phyloP scores from a whole-genome alignment of 1,284 basidiomycete genomes.

The Ganoderma resinaceum region DNA sequence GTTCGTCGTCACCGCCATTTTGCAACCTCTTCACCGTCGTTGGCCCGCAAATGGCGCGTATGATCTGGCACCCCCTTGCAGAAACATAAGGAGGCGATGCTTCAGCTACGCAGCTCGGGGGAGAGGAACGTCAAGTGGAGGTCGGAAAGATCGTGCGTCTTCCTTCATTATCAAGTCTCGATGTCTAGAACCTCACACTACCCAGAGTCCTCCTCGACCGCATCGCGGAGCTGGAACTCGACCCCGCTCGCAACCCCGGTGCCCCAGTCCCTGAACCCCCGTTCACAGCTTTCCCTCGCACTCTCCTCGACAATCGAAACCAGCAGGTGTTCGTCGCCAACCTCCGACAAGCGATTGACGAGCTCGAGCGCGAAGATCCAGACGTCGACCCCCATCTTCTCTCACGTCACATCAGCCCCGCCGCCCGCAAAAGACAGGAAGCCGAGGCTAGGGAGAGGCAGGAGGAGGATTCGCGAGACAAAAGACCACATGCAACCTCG shows the following conservation, averaged over 20 bases:
- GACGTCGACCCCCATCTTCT: constrained; percentile 51
- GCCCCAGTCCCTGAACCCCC: constrained; percentile 33
- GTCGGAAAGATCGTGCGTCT: constrained; percentile 64
- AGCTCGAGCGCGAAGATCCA: constrained; percentile 55
- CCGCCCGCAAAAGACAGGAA: constrained; percentile 52
- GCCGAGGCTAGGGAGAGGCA: constrained; percentile 48
- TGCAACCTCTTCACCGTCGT: constrained; percentile 11
- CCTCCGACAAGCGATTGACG: constrained; percentile 54
- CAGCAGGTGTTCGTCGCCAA: constrained; percentile 50
- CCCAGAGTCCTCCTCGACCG: constrained; percentile 61
- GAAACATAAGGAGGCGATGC: constrained; percentile 63
- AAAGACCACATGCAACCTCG: constrained; percentile 36
- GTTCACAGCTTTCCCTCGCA: constrained; percentile 55
- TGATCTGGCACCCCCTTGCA: constrained; percentile 41
- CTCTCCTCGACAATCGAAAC: constrained; percentile 46
- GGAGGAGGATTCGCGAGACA: constrained; percentile 52
- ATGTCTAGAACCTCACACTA: constrained; percentile 16
- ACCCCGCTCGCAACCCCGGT: constrained; percentile 34
- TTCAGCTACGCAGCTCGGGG: constrained; percentile 59
- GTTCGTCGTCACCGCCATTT: constrained; percentile 13
- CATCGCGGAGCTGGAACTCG: constrained; percentile 63
- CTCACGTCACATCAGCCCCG: constrained; percentile 54
- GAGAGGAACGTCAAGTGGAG: constrained; percentile 65
- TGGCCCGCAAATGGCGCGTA: neutral
- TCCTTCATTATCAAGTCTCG: constrained; percentile 14